Base-by-base conservation (phyloP, 192 early-diverging fungal genomes). In the Phlyctochytrium bullatum region DNA sequence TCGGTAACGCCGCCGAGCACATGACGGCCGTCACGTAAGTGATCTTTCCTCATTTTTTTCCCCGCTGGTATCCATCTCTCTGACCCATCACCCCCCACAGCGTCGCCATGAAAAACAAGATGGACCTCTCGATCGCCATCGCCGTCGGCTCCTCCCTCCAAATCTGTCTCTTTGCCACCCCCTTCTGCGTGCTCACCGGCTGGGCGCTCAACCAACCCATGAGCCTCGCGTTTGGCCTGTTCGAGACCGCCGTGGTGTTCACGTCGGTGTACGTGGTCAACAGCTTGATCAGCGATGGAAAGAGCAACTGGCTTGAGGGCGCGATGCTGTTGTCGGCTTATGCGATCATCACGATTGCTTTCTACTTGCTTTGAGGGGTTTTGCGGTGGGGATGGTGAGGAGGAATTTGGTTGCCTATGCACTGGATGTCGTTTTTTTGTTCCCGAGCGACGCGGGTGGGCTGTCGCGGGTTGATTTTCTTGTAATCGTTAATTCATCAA, bases 261-360 rank as follows among this genome's bases (percentile, higher is more conserved):
- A 74, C 92, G 17, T 68, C 76, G 0, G 61, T 77, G n/a, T 79
- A 73, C 51, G 69, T 79, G 47, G 72, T 79, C 34, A 85, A 75
- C 65, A 52, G 62, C 2, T 61, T 83, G 29, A 82, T 88, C 28
- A 65, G 75, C 62, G 95, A 97, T 72, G 96, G 96, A 14, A 73
- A 89, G 52, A 90, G 89, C 3, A 95, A 97, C 76, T 98, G 92
- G 93, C 79, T 98, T 17, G 93, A 94, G 74, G 96, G 96, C 3
- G 81, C 83, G 34, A 84, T 94, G 76, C 75, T 96, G 30, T 74
- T 98, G 34, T 85, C 81, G 3, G 82, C 90, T 0, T 98, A 97
- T 80, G 50, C 86, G 24, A 92, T 98, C 54, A 85, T 98, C 58
- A 89, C 85, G 25, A 81, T 92, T 24, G 93, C 91, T 2, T 94